Evolutionary conservation across 768 basidiomycete genomes (phyloP).

Genomic region (Rhizopogon vulgaris): DNA sequence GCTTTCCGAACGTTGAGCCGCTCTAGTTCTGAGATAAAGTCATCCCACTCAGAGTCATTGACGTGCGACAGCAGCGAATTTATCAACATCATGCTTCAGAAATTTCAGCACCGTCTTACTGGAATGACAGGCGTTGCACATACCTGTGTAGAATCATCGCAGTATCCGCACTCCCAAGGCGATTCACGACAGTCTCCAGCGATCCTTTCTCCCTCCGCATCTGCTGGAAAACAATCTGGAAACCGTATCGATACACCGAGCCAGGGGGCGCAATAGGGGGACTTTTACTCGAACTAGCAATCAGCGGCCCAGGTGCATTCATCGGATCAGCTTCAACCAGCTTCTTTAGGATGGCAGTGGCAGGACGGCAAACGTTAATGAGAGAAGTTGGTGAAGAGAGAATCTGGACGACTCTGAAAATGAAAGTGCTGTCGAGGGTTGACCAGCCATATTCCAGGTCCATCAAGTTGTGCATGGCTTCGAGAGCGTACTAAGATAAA

Average conservation of each 20-base stretch:
- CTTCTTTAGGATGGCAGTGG: slow-evolving; percentile 83
- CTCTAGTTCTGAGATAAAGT: slow-evolving; percentile 72
- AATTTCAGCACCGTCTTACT: background rate
- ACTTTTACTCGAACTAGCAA: slow-evolving; percentile 55
- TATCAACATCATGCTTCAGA: slow-evolving; percentile 77
- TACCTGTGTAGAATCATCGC: slow-evolving; percentile 82
- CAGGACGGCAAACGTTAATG: slow-evolving; percentile 89
- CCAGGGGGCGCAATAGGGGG: slow-evolving; percentile 51
- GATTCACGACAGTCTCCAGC: slow-evolving; percentile 75
- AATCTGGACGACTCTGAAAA: slow-evolving; percentile 71
- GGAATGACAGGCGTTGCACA: slow-evolving; percentile 3
- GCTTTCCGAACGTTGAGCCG: slow-evolving; percentile 73
- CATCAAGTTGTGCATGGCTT: slow-evolving; percentile 84
- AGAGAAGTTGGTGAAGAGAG: slow-evolving; percentile 68
- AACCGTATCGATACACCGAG: slow-evolving; percentile 83
- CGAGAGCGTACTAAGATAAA: slow-evolving; percentile 64
- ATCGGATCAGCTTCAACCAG: slow-evolving; percentile 83
- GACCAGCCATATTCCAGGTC: slow-evolving; percentile 82
- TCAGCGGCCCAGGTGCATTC: slow-evolving; percentile 51
- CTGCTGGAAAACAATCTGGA: slow-evolving; percentile 73
- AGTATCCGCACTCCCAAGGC: slow-evolving; percentile 76
- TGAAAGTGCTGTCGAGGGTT: slow-evolving; percentile 64
- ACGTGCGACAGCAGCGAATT: slow-evolving; percentile 79
- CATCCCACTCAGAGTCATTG: slow-evolving; percentile 72
- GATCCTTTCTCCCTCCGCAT: slow-evolving; percentile 68